Percentiles rank a stretch among this genome's conserved stretches.
phyloP scores from a whole-genome alignment of 495 filamentous ascomycete species.

The Xylaria grammica region DNA sequence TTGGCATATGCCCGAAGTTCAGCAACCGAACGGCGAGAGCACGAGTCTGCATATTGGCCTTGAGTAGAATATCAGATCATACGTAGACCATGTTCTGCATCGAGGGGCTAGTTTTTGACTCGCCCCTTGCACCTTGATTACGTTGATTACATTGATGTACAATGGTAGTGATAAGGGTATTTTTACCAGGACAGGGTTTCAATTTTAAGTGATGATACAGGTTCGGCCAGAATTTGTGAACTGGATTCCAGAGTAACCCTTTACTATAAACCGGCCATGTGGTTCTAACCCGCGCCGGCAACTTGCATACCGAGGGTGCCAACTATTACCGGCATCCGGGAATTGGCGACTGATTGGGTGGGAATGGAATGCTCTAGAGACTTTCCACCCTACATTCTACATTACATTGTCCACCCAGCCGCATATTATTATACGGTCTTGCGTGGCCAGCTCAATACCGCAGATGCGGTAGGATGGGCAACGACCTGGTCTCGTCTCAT shows the following conservation, averaged over 20 bases:
- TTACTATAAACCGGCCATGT: conserved; percentile 1
- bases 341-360: not conserved
- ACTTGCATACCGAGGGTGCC: conserved; percentile 7
- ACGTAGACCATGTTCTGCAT: conserved; percentile 3
- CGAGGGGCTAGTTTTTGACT: not conserved
- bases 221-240: not conserved
- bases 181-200: no score
- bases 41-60: conserved; percentile 11
- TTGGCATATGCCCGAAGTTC: not conserved
- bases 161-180: no score
- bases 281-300: conserved; percentile 11
- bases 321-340: conserved; percentile 10
- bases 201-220: not conserved
- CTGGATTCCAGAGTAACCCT: not conserved
- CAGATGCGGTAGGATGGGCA: no score
- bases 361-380: not conserved
- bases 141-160: not conserved
- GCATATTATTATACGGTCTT: conserved; percentile 4
- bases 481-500: no score
- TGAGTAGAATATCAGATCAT: conserved; percentile 15
- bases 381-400: not conserved
- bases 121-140: not conserved
- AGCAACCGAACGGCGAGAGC: not conserved
- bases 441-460: not conserved
- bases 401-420: not conserved